Conservation (phyloP, 1,284 basidiomycete genomes). For the Blastosporella zonata region DNA sequence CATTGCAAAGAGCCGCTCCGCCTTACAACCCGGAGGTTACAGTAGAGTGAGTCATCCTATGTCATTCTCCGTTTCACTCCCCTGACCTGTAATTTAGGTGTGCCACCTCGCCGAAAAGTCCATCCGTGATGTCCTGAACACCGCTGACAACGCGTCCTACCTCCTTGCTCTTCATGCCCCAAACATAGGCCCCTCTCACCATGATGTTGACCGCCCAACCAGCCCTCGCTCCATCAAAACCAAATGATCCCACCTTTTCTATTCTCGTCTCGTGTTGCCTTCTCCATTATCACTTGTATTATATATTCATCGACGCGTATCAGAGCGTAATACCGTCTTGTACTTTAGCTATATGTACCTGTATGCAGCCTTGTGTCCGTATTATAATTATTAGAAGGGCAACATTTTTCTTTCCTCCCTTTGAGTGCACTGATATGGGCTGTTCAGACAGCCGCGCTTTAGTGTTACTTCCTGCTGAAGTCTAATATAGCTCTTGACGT, state of each 20-base stretch:
- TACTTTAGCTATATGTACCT: slow-evolving; percentile 18
- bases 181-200: slow-evolving; percentile 22
- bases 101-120: slow-evolving; percentile 69
- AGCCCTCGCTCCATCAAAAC: slow-evolving; percentile 27
- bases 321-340: slow-evolving; percentile 14
- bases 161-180: slow-evolving; percentile 60
- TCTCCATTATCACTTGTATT: slow-evolving; percentile 19
- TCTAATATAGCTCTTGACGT: too few species aligned
- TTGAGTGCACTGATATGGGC: neutral
- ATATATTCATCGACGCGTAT: slow-evolving; percentile 11
- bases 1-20: slow-evolving; percentile 63
- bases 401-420: neutral
- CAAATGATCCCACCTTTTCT: slow-evolving; percentile 17
- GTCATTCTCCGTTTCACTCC: slow-evolving; percentile 10
- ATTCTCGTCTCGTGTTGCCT: slow-evolving; percentile 7
- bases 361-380: slow-evolving; percentile 10
- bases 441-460: neutral
- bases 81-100: slow-evolving; percentile 39
- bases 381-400: slow-evolving; percentile 15
- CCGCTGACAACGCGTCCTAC: slow-evolving; percentile 58
- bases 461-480: too few species aligned
- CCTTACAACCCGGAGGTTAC: slow-evolving; percentile 68
- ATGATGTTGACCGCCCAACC: slow-evolving; percentile 26
- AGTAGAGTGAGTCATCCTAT: slow-evolving; percentile 53
- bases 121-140: slow-evolving; percentile 63